Conservation (phyloP, 306 rosid genomes). For the Luffa aegyptiaca region DNA sequence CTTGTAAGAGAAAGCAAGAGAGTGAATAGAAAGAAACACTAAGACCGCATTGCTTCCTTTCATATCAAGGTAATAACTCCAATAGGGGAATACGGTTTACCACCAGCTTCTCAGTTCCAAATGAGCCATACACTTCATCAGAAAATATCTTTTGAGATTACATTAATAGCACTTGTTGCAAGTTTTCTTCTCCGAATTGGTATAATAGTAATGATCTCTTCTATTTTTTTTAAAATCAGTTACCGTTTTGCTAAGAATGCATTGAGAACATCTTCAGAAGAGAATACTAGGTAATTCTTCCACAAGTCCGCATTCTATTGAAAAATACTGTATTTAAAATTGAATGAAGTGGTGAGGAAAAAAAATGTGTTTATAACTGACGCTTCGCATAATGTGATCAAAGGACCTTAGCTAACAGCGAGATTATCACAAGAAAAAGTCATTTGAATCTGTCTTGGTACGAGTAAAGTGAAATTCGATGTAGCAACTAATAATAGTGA, state of each 20-base stretch:
- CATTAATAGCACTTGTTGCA: not conserved
- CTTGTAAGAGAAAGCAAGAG: not conserved
- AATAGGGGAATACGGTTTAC: not conserved
- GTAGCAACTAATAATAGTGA: not conserved
- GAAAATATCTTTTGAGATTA: not conserved
- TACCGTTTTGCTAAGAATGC: not conserved
- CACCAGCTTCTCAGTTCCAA: not conserved
- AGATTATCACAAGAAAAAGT: not conserved
- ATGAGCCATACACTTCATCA: not conserved
- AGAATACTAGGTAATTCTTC: not conserved
- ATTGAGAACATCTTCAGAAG: not conserved
- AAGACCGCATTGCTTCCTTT: not conserved
- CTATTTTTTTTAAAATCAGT: not conserved
- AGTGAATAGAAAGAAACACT: not conserved
- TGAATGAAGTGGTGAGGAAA: not conserved
- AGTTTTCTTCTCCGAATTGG: not conserved
- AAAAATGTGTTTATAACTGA: not conserved
- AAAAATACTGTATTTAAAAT: not conserved
- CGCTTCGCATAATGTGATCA: not conserved
- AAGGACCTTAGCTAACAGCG: not conserved
- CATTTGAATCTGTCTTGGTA: not conserved
- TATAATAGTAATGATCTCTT: not conserved
- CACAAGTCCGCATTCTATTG: not conserved
- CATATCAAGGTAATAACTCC: not conserved
- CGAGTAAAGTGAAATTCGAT: not conserved